A percentile compares a stretch with the other conserved stretches of the same genome.
Conservation (phyloP, 2,329 filamentous ascomycete species). For the Biscogniauxia marginata region DNA sequence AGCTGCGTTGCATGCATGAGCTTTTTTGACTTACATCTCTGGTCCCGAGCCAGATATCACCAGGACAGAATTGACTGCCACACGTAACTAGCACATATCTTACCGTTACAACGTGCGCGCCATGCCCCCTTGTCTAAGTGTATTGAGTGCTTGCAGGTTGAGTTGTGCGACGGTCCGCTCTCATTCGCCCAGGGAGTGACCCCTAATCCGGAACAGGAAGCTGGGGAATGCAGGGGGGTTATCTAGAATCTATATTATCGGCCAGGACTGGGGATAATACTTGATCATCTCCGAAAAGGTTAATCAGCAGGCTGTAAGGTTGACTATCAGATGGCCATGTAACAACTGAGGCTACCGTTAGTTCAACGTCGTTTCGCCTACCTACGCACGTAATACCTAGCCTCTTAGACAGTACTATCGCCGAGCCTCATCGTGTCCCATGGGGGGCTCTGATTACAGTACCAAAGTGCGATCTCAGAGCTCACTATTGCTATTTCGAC, state of each 20-base stretch:
- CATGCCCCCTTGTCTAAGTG: slow-evolving; percentile 13
- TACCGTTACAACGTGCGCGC: slow-evolving; percentile 21
- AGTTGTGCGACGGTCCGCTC: slow-evolving; percentile 10
- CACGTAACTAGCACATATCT: slow-evolving; percentile 17
- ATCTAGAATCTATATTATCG: slow-evolving; percentile 22
- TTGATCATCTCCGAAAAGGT: slow-evolving; percentile 16
- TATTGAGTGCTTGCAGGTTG: slow-evolving; percentile 15
- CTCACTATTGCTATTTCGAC: background rate
- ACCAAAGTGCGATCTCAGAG: background rate
- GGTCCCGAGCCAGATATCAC: slow-evolving; percentile 3
- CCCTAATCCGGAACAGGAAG: slow-evolving; percentile 30
- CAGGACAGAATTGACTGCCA: slow-evolving; percentile 6
- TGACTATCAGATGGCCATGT: background rate
- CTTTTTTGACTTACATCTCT: background rate
- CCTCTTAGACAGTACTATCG: background rate
- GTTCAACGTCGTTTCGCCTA: background rate
- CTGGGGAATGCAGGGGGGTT: slow-evolving; percentile 27
- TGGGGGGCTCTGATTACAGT: background rate
- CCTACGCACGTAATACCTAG: background rate
- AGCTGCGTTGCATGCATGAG: background rate
- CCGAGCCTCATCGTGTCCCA: background rate
- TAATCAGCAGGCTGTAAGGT: background rate
- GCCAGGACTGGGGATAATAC: slow-evolving; percentile 4
- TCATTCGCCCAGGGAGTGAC: slow-evolving; percentile 18
- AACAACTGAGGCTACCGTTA: background rate